phyloP scores from a whole-genome alignment of 2,329 filamentous ascomycete species.

The Anisogramma anomala region DNA sequence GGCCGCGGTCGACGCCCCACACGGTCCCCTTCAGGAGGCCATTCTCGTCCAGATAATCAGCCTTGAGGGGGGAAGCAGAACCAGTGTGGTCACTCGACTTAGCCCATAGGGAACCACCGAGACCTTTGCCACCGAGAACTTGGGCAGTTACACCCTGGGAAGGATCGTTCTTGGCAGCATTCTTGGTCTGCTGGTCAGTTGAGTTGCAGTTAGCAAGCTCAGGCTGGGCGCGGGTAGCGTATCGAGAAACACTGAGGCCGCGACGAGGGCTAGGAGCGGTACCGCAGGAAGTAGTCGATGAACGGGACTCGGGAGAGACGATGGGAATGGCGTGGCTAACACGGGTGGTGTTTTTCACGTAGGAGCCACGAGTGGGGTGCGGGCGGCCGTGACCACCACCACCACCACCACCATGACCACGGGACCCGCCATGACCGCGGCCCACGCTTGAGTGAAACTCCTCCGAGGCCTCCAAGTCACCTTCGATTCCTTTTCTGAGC shows the following conservation, averaged over 20 bases:
- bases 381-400: neutral
- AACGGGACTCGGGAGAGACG: neutral
- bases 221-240: neutral
- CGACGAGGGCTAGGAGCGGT: neutral
- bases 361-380: neutral
- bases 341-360: too few species aligned
- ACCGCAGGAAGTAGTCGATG: too few species aligned
- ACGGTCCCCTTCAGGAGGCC: neutral
- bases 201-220: too few species aligned
- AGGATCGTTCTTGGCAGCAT: too few species aligned
- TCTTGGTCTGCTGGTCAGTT: too few species aligned
- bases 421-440: neutral
- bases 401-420: neutral
- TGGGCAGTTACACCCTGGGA: too few species aligned
- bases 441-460: neutral
- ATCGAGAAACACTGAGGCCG: neutral
- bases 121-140: neutral
- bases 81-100: neutral
- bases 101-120: neutral
- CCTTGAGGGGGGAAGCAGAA: neutral
- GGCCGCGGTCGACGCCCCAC: neutral
- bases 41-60: neutral
- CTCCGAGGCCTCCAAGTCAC: neutral
- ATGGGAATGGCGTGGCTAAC: neutral
- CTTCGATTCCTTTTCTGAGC: too few species aligned